Evolutionary conservation across 225 moss, liverwort and hornwort genomes (phyloP).

Genomic region (Ulota crispa): DNA sequence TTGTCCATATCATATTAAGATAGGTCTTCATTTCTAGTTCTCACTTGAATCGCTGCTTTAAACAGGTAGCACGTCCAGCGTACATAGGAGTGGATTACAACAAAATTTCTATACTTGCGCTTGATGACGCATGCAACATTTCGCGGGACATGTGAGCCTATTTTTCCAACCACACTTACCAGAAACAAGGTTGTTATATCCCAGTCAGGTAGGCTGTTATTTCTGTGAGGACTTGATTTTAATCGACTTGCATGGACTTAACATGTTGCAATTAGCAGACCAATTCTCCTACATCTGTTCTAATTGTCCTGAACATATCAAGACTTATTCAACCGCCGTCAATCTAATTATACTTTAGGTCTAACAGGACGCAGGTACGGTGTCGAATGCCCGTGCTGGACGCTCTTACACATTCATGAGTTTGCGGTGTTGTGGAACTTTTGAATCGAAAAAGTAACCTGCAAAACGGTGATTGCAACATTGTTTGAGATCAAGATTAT

Average conservation of each 20-base stretch:
- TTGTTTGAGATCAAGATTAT: conserved; percentile 10
- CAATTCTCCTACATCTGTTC: background rate
- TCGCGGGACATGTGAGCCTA: conserved; percentile 6
- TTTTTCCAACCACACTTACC: conserved; percentile 7
- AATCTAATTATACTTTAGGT: background rate
- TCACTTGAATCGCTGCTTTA: conserved; percentile 11
- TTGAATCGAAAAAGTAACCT: conserved; percentile 30
- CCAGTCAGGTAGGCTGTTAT: conserved; percentile 16
- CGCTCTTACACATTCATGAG: conserved; percentile 28
- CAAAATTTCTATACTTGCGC: conserved; percentile 1
- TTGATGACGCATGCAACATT: conserved; percentile 11
- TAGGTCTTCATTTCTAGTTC: background rate
- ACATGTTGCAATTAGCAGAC: conserved; percentile 13
- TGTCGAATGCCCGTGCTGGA: background rate
- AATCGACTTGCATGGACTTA: conserved; percentile 12
- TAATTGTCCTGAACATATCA: background rate
- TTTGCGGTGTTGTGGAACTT: conserved; percentile 31
- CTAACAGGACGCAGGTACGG: background rate
- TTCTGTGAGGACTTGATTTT: conserved; percentile 7
- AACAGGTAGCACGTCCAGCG: conserved; percentile 8
- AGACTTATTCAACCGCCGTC: conserved; percentile 17
- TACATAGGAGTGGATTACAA: conserved; percentile 15
- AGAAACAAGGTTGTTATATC: background rate
- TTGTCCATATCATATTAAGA: conserved; percentile 9
- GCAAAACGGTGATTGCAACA: conserved; percentile 15